Base-by-base conservation (phyloP, 164 flowering plant genomes). In the Paratinospora sagittata region DNA sequence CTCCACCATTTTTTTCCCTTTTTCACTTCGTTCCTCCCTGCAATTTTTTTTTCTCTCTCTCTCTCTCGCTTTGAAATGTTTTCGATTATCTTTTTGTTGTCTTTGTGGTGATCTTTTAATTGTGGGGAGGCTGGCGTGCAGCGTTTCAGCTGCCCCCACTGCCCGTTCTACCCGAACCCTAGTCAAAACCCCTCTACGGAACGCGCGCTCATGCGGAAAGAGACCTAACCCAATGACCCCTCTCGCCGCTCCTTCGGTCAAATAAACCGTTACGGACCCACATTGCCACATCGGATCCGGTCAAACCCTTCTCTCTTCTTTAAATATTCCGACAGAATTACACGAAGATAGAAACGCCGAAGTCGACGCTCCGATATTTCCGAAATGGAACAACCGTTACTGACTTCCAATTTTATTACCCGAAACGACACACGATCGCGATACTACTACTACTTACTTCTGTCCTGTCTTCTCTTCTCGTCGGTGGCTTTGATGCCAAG, bases 121-220 rank as follows among this genome's bases (percentile, higher is more conserved):
- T n/a, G n/a, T n/a, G n/a, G n/a, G n/a, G n/a, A n/a, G n/a, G n/a
- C n/a, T n/a, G n/a, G n/a, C n/a, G n/a, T n/a, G n/a, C n/a, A n/a
- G 19, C 16, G 19, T 49, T 19, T 49, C 57, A 71, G 74, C 75
- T 72, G 78, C 78, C 78, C 78, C 72, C 72, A 69, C 21, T 49
- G 57, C 57, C 57, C 57, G 57, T 43, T 11, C 63, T 76, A 69
- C 74, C 78, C 75, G 45, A 12, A 6, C 65, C 64, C 63, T 63
- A 67, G 72, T 67, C 78, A 72, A 72, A 71, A 27, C 34, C 26
- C 37, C 55, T 39, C 43, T 26, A 19, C 8, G n/a, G n/a, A n/a
- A 6, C 21, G 34, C 8, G n/a, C n/a, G n/a, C n/a, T n/a, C n/a
- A n/a, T n/a, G n/a, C n/a, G n/a, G n/a, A n/a, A n/a, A n/a, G n/a